Base-by-base conservation (phyloP, 495 filamentous ascomycete species). In the Penicillium odoratum region DNA sequence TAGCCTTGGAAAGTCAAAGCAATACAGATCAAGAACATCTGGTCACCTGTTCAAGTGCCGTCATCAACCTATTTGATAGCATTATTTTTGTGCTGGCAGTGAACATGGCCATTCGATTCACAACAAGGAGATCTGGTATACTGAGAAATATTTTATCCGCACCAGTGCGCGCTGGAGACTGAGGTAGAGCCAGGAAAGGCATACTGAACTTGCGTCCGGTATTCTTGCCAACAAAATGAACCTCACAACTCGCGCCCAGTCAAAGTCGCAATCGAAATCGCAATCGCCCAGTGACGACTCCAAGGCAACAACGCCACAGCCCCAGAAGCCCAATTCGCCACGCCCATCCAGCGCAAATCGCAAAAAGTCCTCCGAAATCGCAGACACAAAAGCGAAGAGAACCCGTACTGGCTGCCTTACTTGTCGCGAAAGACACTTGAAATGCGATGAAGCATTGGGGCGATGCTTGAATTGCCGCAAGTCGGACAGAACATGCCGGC, bases 381-480 rank as follows among this genome's bases (percentile, higher is more conserved):
- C 64, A 15, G 62, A 67, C 31, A 67, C 61, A n/a, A 90, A 88
- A 65, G 83, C 86, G 18, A 85, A 81, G 65, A 75, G 89, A 43
- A 88, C 90, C 10, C 84, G 89, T 26, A 92, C 89, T 8, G 89
- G 89, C 21, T 92, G 89, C 64, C 72, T 92, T 30, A 92, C 89
- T 6, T 92, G 89, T 69, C 83, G 89, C 53, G 86, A 90, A 66
- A 78, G 89, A 38, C 88, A 91, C 73, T 67, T 91, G 48, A 91
- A 91, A 71, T 91, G 88, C 69, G 93, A 98, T 66, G 94, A 98
- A 72, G 87, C 79, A 2, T 64, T 85, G 36, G 91, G 92, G 3
- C 78, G 85, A 47, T 98, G 93, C 66, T 72, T 83, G 53, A 98
- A 98, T 64, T 98, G 94, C 73, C 83, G 82, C 25, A 98, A 97